Percentiles rank a stretch among this genome's conserved stretches.
Conservation (phyloP, 2,329 filamentous ascomycete genomes). For the Oidium heveae region DNA sequence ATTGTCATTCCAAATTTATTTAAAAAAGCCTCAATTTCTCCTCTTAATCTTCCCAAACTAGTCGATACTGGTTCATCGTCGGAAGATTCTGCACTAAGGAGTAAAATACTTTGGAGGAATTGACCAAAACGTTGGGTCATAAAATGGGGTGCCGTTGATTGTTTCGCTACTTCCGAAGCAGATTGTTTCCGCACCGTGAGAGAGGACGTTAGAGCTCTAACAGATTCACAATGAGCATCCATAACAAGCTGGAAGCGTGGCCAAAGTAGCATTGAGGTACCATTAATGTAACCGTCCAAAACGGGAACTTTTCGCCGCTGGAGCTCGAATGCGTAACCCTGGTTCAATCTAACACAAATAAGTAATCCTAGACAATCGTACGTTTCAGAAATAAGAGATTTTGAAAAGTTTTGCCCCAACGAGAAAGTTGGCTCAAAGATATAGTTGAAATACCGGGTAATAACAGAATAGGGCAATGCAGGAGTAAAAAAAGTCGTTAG, state of each 20-base stretch:
- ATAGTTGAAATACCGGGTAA: constrained; percentile 62
- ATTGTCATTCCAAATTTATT: constrained; percentile 52
- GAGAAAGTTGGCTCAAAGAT: constrained; percentile 78
- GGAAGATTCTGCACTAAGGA: constrained; percentile 66
- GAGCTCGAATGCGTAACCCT: constrained; percentile 80
- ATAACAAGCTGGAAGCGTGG: constrained; percentile 85
- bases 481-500: constrained; percentile 73
- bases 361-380: constrained; percentile 70
- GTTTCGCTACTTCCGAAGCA: constrained; percentile 27
- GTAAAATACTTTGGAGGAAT: constrained; percentile 61
- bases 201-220: constrained; percentile 34
- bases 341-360: constrained; percentile 79
- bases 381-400: constrained; percentile 46
- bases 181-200: constrained; percentile 21
- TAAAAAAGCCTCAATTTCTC: constrained; percentile 65
- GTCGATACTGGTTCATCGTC: constrained; percentile 82
- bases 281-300: constrained; percentile 79
- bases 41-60: constrained; percentile 50
- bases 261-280: constrained; percentile 88
- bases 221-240: constrained; percentile 73
- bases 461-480: constrained; percentile 44
- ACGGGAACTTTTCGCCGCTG: constrained; percentile 78
- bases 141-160: constrained; percentile 66
- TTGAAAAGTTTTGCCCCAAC: constrained; percentile 57
- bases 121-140: constrained; percentile 91